phyloP scores from a whole-genome alignment of 139 green algal genomes.

The Tetradesmus lagerheimii region DNA sequence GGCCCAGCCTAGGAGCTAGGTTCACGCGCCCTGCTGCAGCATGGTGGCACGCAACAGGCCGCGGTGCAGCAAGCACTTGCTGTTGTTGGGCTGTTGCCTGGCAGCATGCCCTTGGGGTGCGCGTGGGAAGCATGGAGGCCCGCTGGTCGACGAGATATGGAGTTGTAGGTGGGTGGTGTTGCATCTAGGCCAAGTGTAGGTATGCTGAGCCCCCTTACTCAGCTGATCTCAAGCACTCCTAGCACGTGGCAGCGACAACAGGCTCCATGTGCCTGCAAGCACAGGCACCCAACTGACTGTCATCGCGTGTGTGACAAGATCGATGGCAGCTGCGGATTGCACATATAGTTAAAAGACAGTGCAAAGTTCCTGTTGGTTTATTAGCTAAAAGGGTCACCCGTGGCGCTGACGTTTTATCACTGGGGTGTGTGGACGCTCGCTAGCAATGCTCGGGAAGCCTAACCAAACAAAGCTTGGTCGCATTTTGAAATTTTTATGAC shows the following conservation, averaged over 20 bases:
- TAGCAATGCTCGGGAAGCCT: not conserved
- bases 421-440: not conserved
- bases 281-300: not conserved
- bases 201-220: not conserved
- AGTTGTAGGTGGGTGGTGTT: not conserved
- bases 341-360: too few relatives aligned
- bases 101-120: not conserved
- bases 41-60: not conserved
- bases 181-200: not conserved
- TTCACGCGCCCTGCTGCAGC: constrained; percentile 7
- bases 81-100: not conserved
- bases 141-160: not conserved
- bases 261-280: not conserved
- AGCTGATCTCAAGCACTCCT: not conserved
- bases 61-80: not conserved
- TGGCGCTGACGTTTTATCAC: not conserved
- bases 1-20: not conserved
- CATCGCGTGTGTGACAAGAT: not conserved
- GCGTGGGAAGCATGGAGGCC: not conserved
- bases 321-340: not conserved
- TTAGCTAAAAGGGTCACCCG: not conserved
- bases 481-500: not conserved
- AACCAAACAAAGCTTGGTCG: too few relatives aligned
- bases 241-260: not conserved
- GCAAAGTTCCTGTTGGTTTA: not conserved